Evolutionary conservation across 192 early-diverging fungal genomes (phyloP).

Genomic region (Gaertneriomyces sp.): DNA sequence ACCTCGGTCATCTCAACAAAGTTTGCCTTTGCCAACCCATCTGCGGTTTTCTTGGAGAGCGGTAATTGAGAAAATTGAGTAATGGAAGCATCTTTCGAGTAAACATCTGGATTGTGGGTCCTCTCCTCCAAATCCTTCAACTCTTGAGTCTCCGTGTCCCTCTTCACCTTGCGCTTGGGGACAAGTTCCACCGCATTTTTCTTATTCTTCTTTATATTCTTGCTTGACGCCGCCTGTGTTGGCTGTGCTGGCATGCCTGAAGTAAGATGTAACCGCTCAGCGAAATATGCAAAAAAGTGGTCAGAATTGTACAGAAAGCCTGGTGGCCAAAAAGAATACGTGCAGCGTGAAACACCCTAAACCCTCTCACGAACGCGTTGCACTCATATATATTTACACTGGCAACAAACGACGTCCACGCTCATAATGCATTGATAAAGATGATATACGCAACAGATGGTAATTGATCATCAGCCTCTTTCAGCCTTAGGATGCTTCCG

Average conservation of each 20-base stretch:
- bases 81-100: slow-evolving; percentile 10
- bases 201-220: slow-evolving; percentile 8
- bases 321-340: too few relatives aligned
- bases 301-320: too few relatives aligned
- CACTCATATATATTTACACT: too few relatives aligned
- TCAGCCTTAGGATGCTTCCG: too few relatives aligned
- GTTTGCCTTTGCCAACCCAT: slow-evolving; percentile 77
- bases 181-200: slow-evolving; percentile 16
- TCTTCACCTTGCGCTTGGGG: slow-evolving; percentile 42
- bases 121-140: slow-evolving; percentile 44
- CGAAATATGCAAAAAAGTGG: too few relatives aligned
- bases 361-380: too few relatives aligned
- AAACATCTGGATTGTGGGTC: slow-evolving; percentile 39
- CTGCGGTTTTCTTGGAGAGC: slow-evolving; percentile 33
- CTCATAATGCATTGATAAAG: too few relatives aligned
- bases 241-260: not conserved
- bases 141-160: slow-evolving; percentile 44
- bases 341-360: too few relatives aligned
- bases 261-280: too few relatives aligned
- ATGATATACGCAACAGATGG: too few relatives aligned
- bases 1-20: slow-evolving; percentile 93
- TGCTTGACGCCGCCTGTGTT: not conserved
- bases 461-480: too few relatives aligned
- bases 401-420: too few relatives aligned
- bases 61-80: slow-evolving; percentile 30